Conservation (phyloP, 2,329 filamentous ascomycete genomes). For the Plectosphaerella plurivora region DNA sequence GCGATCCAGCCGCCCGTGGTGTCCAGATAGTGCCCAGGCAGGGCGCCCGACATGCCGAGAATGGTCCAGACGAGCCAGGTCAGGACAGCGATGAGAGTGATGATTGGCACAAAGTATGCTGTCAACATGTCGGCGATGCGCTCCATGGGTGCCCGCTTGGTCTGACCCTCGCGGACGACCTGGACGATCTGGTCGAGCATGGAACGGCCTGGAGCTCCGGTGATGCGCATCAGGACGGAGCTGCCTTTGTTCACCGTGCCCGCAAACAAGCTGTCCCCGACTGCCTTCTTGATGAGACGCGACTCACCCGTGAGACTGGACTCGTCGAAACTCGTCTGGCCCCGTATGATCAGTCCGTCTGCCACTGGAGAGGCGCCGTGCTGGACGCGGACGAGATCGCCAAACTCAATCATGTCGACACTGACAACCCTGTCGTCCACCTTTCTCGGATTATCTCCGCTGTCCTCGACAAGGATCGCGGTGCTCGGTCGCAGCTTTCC, state of each 20-base stretch:
- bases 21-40: slow-evolving; percentile 54
- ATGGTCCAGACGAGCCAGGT: slow-evolving; percentile 71
- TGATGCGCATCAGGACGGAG: slow-evolving; percentile 59
- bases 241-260: slow-evolving; percentile 70
- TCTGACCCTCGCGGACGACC: slow-evolving; percentile 73
- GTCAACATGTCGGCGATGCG: slow-evolving; percentile 69
- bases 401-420: slow-evolving; percentile 70
- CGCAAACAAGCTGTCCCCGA: slow-evolving; percentile 63
- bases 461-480: slow-evolving; percentile 61
- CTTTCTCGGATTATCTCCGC: slow-evolving; percentile 24
- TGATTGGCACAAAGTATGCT: slow-evolving; percentile 70
- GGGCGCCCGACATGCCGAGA: slow-evolving; percentile 53
- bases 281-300: slow-evolving; percentile 56
- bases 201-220: slow-evolving; percentile 60
- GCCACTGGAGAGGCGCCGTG: slow-evolving; percentile 81
- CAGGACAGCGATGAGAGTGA: slow-evolving; percentile 63
- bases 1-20: slow-evolving; percentile 61
- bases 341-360: slow-evolving; percentile 65
- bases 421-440: slow-evolving; percentile 35
- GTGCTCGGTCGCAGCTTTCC: slow-evolving; percentile 73
- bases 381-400: slow-evolving; percentile 69
- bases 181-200: slow-evolving; percentile 79
- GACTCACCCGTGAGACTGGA: slow-evolving; percentile 84
- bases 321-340: slow-evolving; percentile 74
- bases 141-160: slow-evolving; percentile 70